phyloP scores from a whole-genome alignment of 1,284 basidiomycete genomes.

The Papiliotrema fonsecae region DNA sequence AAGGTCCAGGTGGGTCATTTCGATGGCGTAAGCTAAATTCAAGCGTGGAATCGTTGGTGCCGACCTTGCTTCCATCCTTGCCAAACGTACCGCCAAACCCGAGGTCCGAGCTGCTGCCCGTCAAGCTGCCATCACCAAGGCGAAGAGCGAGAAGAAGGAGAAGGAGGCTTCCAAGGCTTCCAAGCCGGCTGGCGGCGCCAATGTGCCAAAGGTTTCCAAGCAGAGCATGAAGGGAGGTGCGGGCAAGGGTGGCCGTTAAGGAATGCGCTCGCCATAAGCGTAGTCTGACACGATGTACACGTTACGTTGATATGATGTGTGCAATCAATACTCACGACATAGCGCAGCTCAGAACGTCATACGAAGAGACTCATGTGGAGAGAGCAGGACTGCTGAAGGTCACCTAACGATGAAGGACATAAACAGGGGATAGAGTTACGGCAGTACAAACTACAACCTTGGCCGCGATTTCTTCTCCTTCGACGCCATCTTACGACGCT shows the following conservation, averaged over 20 bases:
- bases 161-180: constrained; percentile 87
- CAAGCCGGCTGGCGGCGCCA: constrained; percentile 55
- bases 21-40: neutral
- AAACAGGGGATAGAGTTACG: too few relatives aligned
- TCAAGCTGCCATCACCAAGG: constrained; percentile 80
- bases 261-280: too few relatives aligned
- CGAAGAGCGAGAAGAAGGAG: constrained; percentile 91
- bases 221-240: constrained; percentile 86
- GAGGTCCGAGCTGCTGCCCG: constrained; percentile 78
- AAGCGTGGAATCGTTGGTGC: constrained; percentile 98
- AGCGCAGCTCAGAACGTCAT: too few relatives aligned
- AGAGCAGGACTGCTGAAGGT: neutral
- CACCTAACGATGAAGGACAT: too few relatives aligned
- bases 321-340: too few relatives aligned
- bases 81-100: constrained; percentile 85
- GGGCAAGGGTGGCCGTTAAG: constrained; percentile 48
- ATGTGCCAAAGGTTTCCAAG: constrained; percentile 83
- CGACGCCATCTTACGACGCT: constrained; percentile 75
- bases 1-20: constrained; percentile 64
- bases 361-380: too few relatives aligned
- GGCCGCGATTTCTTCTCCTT: constrained; percentile 85
- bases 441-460: constrained; percentile 52
- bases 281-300: too few relatives aligned
- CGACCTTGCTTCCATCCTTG: constrained; percentile 83
- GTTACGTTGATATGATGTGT: too few relatives aligned